phyloP scores from a whole-genome alignment of 192 early-diverging fungal genomes.

The Radiomyces spectabilis region DNA sequence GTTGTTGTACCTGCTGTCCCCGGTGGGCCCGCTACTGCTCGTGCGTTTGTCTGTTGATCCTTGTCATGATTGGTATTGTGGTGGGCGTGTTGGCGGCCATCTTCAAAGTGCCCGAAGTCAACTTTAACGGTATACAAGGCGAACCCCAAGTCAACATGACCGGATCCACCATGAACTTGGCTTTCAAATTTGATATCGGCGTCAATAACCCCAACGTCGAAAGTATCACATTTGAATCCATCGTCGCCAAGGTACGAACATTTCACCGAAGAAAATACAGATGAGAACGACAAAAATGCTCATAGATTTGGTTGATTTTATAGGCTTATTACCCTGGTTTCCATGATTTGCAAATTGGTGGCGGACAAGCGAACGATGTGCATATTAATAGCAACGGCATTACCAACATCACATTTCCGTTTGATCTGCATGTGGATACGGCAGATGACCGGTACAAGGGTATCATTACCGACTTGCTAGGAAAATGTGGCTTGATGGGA shows the following conservation, averaged over 20 bases:
- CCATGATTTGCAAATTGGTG: conserved; percentile 33
- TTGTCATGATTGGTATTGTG: conserved; percentile 28
- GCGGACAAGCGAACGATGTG: conserved; percentile 34
- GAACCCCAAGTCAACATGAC: conserved; percentile 8
- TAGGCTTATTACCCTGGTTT: conserved; percentile 46
- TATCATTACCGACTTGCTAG: conserved; percentile 35
- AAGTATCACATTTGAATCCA: conserved; percentile 35
- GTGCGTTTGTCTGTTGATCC: conserved; percentile 31
- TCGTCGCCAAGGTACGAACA: conserved; percentile 37
- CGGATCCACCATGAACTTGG: conserved; percentile 13
- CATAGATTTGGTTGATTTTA: too few species aligned
- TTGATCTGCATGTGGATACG: conserved; percentile 27
- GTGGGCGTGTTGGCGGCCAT: conserved; percentile 30
- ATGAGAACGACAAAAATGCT: too few species aligned
- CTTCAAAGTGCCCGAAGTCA: conserved; percentile 36
- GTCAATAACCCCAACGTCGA: conserved; percentile 42
- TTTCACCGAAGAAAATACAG: too few species aligned
- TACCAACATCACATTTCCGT: conserved; percentile 38
- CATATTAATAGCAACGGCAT: conserved; percentile 27
- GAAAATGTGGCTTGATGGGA: conserved; percentile 35
- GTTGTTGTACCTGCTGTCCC: conserved; percentile 20
- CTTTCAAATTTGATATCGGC: conserved; percentile 12
- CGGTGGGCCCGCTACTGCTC: conserved; percentile 35
- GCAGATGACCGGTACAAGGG: conserved; percentile 12
- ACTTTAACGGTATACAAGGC: conserved; percentile 11